These are phyloP conservation scores for Larix kaempferi DNA, from an alignment of 75 land plant genomes.

Conservation along the genomic window DNA sequence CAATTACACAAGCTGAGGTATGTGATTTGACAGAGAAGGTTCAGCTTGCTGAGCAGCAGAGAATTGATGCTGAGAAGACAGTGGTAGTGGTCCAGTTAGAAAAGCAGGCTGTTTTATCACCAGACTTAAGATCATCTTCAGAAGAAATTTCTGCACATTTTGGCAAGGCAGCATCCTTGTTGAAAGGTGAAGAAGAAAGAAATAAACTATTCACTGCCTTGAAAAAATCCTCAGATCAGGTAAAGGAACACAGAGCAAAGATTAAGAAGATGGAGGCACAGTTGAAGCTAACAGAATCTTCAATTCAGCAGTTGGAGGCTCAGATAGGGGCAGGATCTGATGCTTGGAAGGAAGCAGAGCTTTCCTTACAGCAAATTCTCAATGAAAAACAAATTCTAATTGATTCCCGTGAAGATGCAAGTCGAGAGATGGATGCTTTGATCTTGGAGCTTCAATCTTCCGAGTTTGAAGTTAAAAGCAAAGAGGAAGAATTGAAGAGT, in stretches of 20 bases:
- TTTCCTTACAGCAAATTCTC: slow-evolving; percentile 6
- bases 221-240: slow-evolving; percentile 22
- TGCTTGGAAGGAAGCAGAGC: slow-evolving; percentile 29
- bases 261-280: slow-evolving; percentile 14
- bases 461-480: slow-evolving; percentile 35
- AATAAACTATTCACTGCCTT: slow-evolving; percentile 36
- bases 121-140: slow-evolving; percentile 14
- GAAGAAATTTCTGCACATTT: slow-evolving; percentile 19
- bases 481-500: slow-evolving; percentile 31
- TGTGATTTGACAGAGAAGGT: slow-evolving; percentile 17
- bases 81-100: slow-evolving; percentile 45
- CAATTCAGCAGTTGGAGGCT: slow-evolving; percentile 20
- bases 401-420: slow-evolving; percentile 24
- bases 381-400: slow-evolving; percentile 31
- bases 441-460: slow-evolving; percentile 32
- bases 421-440: slow-evolving; percentile 21
- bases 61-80: slow-evolving; percentile 44
- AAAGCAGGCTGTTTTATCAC: slow-evolving; percentile 10
- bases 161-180: slow-evolving; percentile 49
- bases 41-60: slow-evolving; percentile 30
- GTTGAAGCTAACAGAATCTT: slow-evolving; percentile 16
- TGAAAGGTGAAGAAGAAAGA: slow-evolving; percentile 60
- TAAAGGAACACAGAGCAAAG: slow-evolving; percentile 20
- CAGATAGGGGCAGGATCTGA: slow-evolving; percentile 16
- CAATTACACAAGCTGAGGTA: slow-evolving; percentile 5